Percentiles rank a stretch among this genome's conserved stretches.
phyloP scores from a whole-genome alignment of 2,329 filamentous ascomycete species.

The Fusarium concolor region DNA sequence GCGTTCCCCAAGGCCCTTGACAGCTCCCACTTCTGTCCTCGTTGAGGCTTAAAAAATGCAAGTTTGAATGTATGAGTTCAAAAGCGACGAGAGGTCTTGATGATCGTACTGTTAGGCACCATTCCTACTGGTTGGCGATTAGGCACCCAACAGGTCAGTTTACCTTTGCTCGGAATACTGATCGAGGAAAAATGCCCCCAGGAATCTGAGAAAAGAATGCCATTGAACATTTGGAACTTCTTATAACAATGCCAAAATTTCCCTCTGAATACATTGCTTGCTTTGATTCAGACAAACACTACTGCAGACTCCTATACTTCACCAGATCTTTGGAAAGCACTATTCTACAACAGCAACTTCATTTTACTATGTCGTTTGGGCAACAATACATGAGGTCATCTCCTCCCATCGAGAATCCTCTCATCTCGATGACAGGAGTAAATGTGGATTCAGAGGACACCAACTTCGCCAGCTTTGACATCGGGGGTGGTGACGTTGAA shows the following conservation, averaged over 20 bases:
- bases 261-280: background rate
- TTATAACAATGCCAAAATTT: too few relatives aligned
- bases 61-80: background rate
- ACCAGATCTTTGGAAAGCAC: background rate
- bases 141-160: background rate
- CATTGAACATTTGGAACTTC: too few relatives aligned
- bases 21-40: background rate
- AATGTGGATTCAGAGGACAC: background rate
- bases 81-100: background rate
- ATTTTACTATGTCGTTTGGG: background rate
- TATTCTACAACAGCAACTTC: background rate
- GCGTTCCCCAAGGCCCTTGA: background rate
- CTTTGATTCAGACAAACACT: background rate
- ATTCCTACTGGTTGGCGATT: too few relatives aligned
- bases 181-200: background rate
- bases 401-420: background rate
- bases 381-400: background rate
- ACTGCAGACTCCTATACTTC: too few relatives aligned
- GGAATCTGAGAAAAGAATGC: too few relatives aligned
- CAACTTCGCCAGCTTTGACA: background rate
- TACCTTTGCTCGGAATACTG: too few relatives aligned
- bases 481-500: background rate
- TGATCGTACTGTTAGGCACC: background rate
- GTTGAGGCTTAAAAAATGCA: background rate
- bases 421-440: background rate